Base-by-base conservation (phyloP, 805 yeast genomes). In the Cyberlindnera sargentensis region DNA sequence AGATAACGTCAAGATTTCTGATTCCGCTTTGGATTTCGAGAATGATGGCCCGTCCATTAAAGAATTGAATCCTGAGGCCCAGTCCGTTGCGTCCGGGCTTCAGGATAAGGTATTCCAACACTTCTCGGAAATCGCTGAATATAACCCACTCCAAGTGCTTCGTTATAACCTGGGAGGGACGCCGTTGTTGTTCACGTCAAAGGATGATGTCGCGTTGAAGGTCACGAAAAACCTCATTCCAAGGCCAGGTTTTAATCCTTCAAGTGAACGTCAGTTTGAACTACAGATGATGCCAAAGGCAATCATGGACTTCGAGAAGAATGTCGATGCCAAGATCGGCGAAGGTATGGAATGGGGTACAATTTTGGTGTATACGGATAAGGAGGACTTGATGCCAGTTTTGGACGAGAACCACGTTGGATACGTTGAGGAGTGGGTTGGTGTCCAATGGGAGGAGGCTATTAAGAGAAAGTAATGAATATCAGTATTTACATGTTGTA, bases 321-420 rank as follows among this genome's bases (percentile, higher is more conserved):
- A 66, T 28, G 24, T n/a, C 25, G 56, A 61, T 30, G 43, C 56
- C 65, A 52, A 57, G 61, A 45, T 72, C 62, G 54, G 73, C 36
- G 78, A 78, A 31, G 97, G 98, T 9, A 91, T 91, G 95, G 95
- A 91, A 49, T 93, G 99, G 99, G 98, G 97, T 2, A 85, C 98
- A 0, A 84, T 93, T 29, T 66, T 87, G 26, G 84, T 91, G 2
- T 85, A 81, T 35, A 86, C 96, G 0, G 89, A 86, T 52, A 63
- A 65, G 6, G 81, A 78, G 50, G 95, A 86, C 57, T 77, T 67
- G 47, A 63, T 70, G 11, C 82, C 88, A 9, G 48, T 61, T 26
- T 63, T 78, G 37, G 89, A 84, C 48, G 73, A 66, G 6, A 68
- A 78, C 44, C 75, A 77, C 35, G 89, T 86, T n/a, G 95, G 87